Evolutionary conservation across 2,329 filamentous ascomycete genomes (phyloP).

Genomic region (Paraphoma chrysanthemicola): DNA sequence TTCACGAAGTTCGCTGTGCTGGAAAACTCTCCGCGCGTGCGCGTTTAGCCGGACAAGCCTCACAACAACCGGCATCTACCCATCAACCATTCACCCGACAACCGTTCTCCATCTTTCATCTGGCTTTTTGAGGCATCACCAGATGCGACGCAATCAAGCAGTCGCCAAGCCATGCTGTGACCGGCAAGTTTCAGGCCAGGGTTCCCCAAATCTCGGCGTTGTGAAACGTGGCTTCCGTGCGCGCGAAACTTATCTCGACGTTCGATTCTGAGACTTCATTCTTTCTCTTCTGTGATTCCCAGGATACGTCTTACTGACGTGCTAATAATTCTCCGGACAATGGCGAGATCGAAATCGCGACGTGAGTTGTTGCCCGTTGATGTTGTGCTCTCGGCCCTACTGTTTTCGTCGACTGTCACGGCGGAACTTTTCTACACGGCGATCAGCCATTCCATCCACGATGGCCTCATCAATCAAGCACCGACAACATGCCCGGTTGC

Average conservation of each 20-base stretch:
- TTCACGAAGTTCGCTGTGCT: too few species aligned
- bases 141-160: conserved; percentile 9
- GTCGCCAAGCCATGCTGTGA: conserved; percentile 10
- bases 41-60: conserved; percentile 12
- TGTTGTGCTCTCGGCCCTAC: conserved; percentile 5
- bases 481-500: conserved; percentile 26
- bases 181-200: conserved; percentile 20
- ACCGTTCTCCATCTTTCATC: conserved; percentile 1
- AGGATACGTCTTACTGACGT: neutral
- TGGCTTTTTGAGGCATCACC: conserved; percentile 6
- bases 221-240: conserved; percentile 28
- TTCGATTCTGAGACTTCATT: conserved; percentile 1
- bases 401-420: conserved; percentile 8
- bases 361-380: conserved; percentile 1
- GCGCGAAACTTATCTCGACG: conserved; percentile 3
- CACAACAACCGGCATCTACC: neutral
- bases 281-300: neutral
- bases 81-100: conserved; percentile 17
- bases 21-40: neutral
- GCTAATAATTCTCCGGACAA: neutral
- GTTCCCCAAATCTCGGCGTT: conserved; percentile 11
- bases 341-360: conserved; percentile 1
- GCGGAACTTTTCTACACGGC: conserved; percentile 26
- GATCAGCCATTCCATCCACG: conserved; percentile 24
- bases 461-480: conserved; percentile 22